These are phyloP conservation scores for Fusarium praegraminearum DNA, from an alignment of 2,329 filamentous ascomycete species.

Conservation along the genomic window DNA sequence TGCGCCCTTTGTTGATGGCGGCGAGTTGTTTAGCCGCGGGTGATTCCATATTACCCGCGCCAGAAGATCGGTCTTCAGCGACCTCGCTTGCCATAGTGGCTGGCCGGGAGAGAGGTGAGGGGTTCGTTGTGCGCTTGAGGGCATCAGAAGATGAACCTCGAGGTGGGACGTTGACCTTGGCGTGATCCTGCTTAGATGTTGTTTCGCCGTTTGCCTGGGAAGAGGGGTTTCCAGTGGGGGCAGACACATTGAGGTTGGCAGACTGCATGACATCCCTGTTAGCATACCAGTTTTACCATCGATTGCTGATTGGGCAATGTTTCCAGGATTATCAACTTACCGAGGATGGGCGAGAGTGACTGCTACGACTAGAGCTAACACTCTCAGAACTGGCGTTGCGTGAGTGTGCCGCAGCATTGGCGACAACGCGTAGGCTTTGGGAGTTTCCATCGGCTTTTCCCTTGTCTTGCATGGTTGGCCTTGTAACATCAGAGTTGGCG, in stretches of 20 bases:
- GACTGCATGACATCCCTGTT: constrained; percentile 65
- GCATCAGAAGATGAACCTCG: constrained; percentile 75
- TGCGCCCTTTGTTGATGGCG: constrained; percentile 84
- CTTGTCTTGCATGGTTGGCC: constrained; percentile 40
- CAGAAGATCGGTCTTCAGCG: constrained; percentile 57
- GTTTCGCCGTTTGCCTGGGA: constrained; percentile 61
- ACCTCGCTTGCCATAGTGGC: constrained; percentile 70
- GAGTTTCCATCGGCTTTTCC: constrained; percentile 54
- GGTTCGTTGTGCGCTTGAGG: constrained; percentile 72
- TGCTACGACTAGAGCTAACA: constrained; percentile 68
- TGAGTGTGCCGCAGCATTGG: constrained; percentile 48
- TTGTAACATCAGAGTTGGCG: constrained; percentile 55
- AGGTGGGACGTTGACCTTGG: constrained; percentile 69
- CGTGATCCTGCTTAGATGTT: constrained; percentile 63
- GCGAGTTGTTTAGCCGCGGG: constrained; percentile 86
- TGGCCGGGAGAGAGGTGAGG: constrained; percentile 81
- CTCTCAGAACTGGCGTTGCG: constrained; percentile 75
- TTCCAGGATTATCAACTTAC: constrained; percentile 63
- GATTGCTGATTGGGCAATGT: constrained; percentile 60
- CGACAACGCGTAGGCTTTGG: constrained; percentile 56
- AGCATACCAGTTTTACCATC: constrained; percentile 56
- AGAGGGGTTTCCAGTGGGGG: constrained; percentile 67
- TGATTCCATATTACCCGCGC: constrained; percentile 63
- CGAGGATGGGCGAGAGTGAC: constrained; percentile 71
- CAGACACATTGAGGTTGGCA: constrained; percentile 68